Evolutionary conservation across 1,284 basidiomycete species (phyloP).

Genomic region (Moesziomyces parantarcticus): DNA sequence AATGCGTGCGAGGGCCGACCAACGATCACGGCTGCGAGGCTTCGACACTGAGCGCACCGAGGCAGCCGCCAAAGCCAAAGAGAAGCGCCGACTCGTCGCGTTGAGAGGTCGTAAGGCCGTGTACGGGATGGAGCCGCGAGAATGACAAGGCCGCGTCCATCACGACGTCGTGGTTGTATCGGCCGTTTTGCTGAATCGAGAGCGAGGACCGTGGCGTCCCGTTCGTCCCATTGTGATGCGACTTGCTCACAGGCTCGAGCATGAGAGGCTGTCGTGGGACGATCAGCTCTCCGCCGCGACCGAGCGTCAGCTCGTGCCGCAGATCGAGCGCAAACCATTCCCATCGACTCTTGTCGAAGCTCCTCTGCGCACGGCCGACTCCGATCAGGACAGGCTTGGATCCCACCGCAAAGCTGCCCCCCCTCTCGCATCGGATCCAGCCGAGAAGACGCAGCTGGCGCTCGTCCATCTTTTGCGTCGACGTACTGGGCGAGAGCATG

Average conservation of each 20-base stretch:
- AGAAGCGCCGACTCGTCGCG: constrained; percentile 13
- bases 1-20: not conserved
- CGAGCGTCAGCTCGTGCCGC: constrained; percentile 33
- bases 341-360: constrained; percentile 24
- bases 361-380: constrained; percentile 22
- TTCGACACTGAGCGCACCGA: constrained; percentile 18
- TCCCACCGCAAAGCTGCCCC: constrained; percentile 23
- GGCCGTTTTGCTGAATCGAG: constrained; percentile 5
- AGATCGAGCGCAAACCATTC: constrained; percentile 47
- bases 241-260: constrained; percentile 6
- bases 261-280: constrained; percentile 28
- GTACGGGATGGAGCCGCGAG: constrained; percentile 36
- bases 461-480: constrained; percentile 32
- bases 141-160: constrained; percentile 35
- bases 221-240: not conserved
- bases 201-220: constrained; percentile 11
- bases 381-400: constrained; percentile 15
- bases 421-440: constrained; percentile 40
- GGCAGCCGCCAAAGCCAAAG: constrained; percentile 44
- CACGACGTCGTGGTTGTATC: constrained; percentile 9
- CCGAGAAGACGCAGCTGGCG: constrained; percentile 39
- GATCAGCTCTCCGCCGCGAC: constrained; percentile 42
- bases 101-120: constrained; percentile 7
- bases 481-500: constrained; percentile 21
- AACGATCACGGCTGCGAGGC: constrained; percentile 4